Conservation (phyloP, 306 rosid species). For the Quercus dentata region DNA sequence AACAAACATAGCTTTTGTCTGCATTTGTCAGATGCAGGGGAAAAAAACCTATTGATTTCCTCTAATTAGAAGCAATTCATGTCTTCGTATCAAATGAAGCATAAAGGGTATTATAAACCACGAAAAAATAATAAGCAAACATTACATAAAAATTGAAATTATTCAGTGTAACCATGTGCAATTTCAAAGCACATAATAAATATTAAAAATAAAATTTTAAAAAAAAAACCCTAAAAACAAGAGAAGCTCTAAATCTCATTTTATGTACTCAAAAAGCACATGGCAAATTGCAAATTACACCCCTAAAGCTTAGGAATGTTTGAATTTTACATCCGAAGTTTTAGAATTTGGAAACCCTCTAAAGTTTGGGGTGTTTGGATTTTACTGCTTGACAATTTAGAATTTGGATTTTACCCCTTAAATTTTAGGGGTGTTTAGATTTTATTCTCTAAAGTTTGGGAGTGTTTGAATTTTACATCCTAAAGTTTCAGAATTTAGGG, state of each 20-base stretch:
- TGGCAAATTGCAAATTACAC: too few species aligned
- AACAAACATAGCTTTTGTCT: background rate
- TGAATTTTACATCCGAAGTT: too few species aligned
- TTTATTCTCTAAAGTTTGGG: too few species aligned
- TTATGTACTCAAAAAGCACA: background rate
- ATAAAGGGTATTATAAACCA: background rate
- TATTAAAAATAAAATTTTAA: background rate
- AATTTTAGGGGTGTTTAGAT: too few species aligned
- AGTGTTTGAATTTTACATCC: too few species aligned
- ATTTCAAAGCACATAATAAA: background rate
- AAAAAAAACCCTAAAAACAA: background rate
- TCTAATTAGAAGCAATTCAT: background rate
- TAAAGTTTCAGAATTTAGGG: too few species aligned
- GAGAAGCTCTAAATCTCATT: background rate
- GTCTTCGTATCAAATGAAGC: background rate
- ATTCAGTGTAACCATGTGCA: background rate
- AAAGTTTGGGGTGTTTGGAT: too few species aligned
- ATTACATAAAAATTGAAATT: background rate
- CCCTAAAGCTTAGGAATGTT: too few species aligned
- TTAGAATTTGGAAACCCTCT: too few species aligned
- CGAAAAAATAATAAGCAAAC: background rate
- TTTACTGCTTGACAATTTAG: too few species aligned
- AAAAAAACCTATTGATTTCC: background rate
- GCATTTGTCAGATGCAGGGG: background rate
- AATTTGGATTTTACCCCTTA: too few species aligned